Evolutionary conservation across 768 basidiomycete species (phyloP), one percentile per base, ranked within the genome.

Genomic region (Pleurotus tuoliensis): DNA sequence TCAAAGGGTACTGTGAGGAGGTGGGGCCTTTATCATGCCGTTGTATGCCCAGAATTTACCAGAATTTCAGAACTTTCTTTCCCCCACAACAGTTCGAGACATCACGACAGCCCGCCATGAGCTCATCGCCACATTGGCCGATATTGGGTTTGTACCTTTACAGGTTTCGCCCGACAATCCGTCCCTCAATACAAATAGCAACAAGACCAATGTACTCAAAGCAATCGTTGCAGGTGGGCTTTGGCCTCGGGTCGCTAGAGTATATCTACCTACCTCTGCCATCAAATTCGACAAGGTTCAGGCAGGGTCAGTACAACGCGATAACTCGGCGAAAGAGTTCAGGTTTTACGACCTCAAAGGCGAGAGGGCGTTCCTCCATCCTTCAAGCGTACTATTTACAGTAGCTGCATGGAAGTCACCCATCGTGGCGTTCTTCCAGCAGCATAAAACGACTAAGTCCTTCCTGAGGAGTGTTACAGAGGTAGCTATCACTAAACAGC

Each of bases 401-500:
- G 82, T 82, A 54, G 76, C 82, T 20, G 76, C 76, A 38, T 93
- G 94, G 85, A 87, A 83, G 55, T 80, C 84, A 13, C 87, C 88
- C 2, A 93, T 93, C 70, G 64, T 95, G 46, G 82, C 86, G 7
- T 97, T 91, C 69, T 96, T 94, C 71, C 80, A 84, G 62, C 91
- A 92, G 67, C 82, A 87, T 55, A 76, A 82, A 75, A 92, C 93
- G 9, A 87, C 77, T 15, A 95, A 97, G 69, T 77, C 92, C 1
- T 97, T 89, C 69, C 64, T 98, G 60, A 79, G 92, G 44, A 94
- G 94, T 68, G 92, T 85, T 4, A 94, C 91, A 1, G 89, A 95
- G 80, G 92, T 92, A 56, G 12, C 5, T 39, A 37, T 30, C 3
- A 47, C 20, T 3, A 38, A 27, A n/a, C 4, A 7, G 13, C 20